Conservation (phyloP, 1,139 yeast genomes). For the Candida smagusa region DNA sequence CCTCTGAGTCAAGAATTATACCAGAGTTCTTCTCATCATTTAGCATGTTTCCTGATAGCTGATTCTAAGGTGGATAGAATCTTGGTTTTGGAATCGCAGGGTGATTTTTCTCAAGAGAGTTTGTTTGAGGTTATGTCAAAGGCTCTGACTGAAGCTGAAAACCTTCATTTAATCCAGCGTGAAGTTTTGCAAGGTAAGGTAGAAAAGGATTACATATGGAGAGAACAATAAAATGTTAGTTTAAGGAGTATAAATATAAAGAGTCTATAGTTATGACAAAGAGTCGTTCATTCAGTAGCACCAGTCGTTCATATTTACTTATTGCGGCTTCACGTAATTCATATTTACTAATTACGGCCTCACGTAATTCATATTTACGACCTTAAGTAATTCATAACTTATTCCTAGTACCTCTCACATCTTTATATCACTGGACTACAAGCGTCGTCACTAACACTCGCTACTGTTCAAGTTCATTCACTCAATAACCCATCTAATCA, state of each 20-base stretch:
- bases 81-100: constrained; percentile 67
- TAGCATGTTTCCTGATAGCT: constrained; percentile 58
- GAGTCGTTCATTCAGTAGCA: too few species aligned
- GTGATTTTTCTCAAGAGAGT: constrained; percentile 59
- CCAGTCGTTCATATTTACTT: too few species aligned
- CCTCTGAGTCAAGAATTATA: constrained; percentile 45
- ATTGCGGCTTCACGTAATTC: too few species aligned
- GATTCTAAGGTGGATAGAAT: constrained; percentile 52
- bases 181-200: constrained; percentile 46
- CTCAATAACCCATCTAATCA: too few species aligned
- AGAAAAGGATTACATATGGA: constrained; percentile 58
- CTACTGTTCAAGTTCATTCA: too few species aligned
- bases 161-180: constrained; percentile 44
- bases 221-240: constrained; percentile 12
- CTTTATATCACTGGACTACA: too few species aligned
- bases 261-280: not conserved
- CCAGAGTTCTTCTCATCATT: constrained; percentile 57
- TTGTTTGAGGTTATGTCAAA: constrained; percentile 46
- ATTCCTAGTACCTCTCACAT: too few species aligned
- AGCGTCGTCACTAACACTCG: too few species aligned
- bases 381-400: too few species aligned
- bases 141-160: constrained; percentile 46
- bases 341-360: too few species aligned
- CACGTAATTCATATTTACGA: too few species aligned
- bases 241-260: not conserved